Conservation (phyloP, 1,139 yeast species). For the Meyerozyma athensensis region DNA sequence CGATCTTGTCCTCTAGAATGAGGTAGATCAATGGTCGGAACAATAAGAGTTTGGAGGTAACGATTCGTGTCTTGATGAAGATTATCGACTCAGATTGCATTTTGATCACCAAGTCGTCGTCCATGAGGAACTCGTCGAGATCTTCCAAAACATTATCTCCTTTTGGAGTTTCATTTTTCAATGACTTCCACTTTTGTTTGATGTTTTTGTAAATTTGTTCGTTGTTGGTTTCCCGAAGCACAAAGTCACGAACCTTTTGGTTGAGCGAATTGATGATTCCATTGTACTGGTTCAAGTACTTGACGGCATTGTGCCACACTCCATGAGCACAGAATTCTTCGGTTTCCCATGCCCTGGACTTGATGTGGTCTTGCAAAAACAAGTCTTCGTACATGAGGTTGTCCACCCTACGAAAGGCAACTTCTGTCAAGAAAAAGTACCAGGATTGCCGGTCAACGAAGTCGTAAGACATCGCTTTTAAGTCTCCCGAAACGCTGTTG, state of each 20-base stretch:
- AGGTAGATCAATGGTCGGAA: conserved; percentile 35
- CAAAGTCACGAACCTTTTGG: conserved; percentile 31
- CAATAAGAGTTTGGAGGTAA: conserved; percentile 29
- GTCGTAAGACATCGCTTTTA: conserved; percentile 9
- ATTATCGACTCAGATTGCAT: conserved; percentile 30
- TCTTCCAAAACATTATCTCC: neutral
- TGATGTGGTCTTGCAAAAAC: conserved; percentile 18
- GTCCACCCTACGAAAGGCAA: conserved; percentile 45
- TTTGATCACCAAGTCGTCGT: neutral
- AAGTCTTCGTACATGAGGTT: conserved; percentile 40
- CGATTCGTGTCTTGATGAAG: conserved; percentile 36
- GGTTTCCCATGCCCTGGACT: conserved; percentile 24
- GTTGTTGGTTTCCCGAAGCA: conserved; percentile 30
- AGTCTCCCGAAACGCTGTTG: neutral
- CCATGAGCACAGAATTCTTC: conserved; percentile 19
- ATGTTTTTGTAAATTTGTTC: conserved; percentile 30
- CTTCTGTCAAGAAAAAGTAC: conserved; percentile 46
- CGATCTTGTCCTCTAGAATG: conserved; percentile 29
- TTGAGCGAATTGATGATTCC: conserved; percentile 36
- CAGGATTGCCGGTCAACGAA: conserved; percentile 40
- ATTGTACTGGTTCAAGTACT: conserved; percentile 37
- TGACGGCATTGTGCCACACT: conserved; percentile 30
- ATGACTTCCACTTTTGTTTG: conserved; percentile 21
- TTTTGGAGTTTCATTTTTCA: conserved; percentile 5
- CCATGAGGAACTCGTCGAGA: conserved; percentile 1